Percentiles rank a stretch among this genome's conserved stretches.
phyloP scores from a whole-genome alignment of 2,329 filamentous ascomycete species.

The Aspergillus ustus region DNA sequence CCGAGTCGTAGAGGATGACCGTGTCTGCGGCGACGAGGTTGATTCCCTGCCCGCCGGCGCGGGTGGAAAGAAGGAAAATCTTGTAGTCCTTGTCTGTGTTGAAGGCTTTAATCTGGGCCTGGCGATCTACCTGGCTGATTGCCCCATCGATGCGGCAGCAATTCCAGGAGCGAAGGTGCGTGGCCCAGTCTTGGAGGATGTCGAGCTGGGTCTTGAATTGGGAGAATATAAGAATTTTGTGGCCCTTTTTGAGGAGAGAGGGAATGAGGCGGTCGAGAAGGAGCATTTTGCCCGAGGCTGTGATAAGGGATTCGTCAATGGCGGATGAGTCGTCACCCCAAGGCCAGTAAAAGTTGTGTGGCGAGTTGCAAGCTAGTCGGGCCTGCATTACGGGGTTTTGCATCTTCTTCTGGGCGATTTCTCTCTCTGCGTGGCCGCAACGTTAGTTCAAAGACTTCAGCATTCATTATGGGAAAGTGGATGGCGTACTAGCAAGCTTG shows the following conservation, averaged over 20 bases:
- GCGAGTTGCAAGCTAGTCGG: slow-evolving; percentile 87
- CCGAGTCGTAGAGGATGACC: slow-evolving; percentile 85
- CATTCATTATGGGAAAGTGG: background rate
- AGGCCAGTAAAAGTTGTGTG: slow-evolving; percentile 96
- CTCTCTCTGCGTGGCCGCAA: slow-evolving; percentile 63
- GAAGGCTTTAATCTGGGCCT: slow-evolving; percentile 73
- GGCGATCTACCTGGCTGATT: slow-evolving; percentile 74
- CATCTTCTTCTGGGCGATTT: slow-evolving; percentile 88
- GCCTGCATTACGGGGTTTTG: slow-evolving; percentile 93
- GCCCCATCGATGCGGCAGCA: slow-evolving; percentile 90
- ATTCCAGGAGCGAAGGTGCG: slow-evolving; percentile 75
- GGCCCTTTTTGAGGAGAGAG: slow-evolving; percentile 70
- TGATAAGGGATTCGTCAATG: slow-evolving; percentile 81
- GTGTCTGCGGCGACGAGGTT: slow-evolving; percentile 92
- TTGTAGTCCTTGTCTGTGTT: slow-evolving; percentile 68
- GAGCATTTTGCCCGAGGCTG: slow-evolving; percentile 92
- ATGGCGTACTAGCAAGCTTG: slow-evolving; percentile 71
- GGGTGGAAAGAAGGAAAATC: slow-evolving; percentile 85
- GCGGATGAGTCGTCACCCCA: slow-evolving; percentile 68
- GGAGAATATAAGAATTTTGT: slow-evolving; percentile 95
- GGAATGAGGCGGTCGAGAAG: slow-evolving; percentile 86
- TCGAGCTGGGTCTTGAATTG: slow-evolving; percentile 96
- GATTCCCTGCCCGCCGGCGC: slow-evolving; percentile 93
- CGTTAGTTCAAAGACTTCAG: slow-evolving; percentile 25
- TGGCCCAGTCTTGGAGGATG: slow-evolving; percentile 84